Base-by-base conservation (phyloP, 2,329 filamentous ascomycete species). In the Clonostachys chloroleuca region DNA sequence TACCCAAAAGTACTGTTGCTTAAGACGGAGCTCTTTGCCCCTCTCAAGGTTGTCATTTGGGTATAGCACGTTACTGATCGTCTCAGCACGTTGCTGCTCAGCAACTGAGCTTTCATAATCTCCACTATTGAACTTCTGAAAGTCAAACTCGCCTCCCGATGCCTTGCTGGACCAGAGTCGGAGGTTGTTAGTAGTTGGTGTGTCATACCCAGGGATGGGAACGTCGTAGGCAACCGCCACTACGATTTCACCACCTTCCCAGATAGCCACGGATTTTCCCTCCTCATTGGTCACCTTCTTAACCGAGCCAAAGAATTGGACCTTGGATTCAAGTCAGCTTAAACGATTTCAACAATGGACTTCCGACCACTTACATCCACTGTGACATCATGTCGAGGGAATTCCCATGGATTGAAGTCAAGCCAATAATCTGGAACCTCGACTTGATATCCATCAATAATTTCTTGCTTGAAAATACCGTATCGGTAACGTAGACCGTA, bases 1-100 rank as follows among this genome's bases (percentile, higher is more conserved):
- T 61, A 96, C 95, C 94, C 94, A 99, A 74, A 99, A 99, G 78
- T 99, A 99, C 68, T 99, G 94, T 68, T 99, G 94, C 80, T 99
- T 99, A 67, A 99, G 72, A 46, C 94, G 89, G 53, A 99, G 83
- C 74, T 99, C 94, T 70, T 99, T 99, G 52, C 94, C 94, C 54
- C 91, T 83, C 55, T 97, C 92, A 41, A 99, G 81, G 68, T 96
- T 97, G 69, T 97, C 92, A 61, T 99, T 99, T 50, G 94, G 94
- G 63, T 99, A 99, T 41, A 99, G 73, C 13, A 99, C 94, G 34
- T 92, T 92, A 45, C 92, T 96, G 72, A 99, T 99, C 47, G 92
- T 97, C 75, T 99, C 94, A n/a, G 94, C 94, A 49, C 89, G 87
- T 74, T 99, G 94, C 70, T 97, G 91, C 57, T 99, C 94, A n/a